Evolutionary conservation across 106 monocot genomes (phyloP), one percentile per base, ranked within the genome.

Genomic region (Allium cepa): DNA sequence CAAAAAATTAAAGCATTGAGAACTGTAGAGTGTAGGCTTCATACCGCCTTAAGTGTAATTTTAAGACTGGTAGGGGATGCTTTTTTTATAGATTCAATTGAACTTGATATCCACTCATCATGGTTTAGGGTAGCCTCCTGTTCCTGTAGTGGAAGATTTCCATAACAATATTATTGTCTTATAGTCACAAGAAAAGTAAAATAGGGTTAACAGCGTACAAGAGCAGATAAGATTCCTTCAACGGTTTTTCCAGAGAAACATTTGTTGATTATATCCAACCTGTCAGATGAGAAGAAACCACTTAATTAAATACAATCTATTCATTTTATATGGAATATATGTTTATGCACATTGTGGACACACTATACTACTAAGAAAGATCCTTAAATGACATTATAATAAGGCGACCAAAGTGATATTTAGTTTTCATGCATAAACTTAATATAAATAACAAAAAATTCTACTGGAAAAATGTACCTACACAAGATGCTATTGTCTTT

Each of bases 31-130:
- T 17, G 11, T 26, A 50, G 12, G 66, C 62, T 51, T 4, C 68
- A 72, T 89, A 97, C 97, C 76, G 78, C 86, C 84, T 79, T 84
- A 65, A 97, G 92, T 71, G 82, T 76, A 69, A 97, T 80, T 76
- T 99, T 93, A 26, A 99, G 87, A 72, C 99, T 93, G 17, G 67
- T 71, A 73, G 99, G 99, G 10, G 99, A 99, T 75, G 99, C 87
- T 70, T 81, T 90, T 77, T 87, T 93, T 55, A 99, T 60, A 56
- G 87, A 92, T 69, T 81, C 75, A 53, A 93, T 75, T 74, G 93
- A 87, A 64, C 28, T 56, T 62, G 49, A 57, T 63, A 87, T 73
- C 99, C 92, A 99, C 36, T 22, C 22, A 0, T 84, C 85, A 72
- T 58, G 22, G 8, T 50, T 26, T 66, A 49, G 68, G 68, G 57